phyloP scores from a whole-genome alignment of 1,139 yeast species.

The Yamadazyma mexicana region DNA sequence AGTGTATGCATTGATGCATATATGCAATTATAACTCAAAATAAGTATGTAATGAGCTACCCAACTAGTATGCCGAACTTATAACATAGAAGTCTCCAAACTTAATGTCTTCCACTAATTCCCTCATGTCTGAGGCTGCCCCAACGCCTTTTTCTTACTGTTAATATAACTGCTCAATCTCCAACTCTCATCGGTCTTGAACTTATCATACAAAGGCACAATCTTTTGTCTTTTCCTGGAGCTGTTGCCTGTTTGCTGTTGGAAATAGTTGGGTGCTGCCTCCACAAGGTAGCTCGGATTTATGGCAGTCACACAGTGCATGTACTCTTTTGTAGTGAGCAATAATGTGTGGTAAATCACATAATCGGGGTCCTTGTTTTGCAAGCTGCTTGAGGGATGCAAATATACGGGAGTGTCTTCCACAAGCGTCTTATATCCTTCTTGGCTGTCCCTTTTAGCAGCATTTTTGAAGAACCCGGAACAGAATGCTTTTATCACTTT shows the following conservation, averaged over 20 bases:
- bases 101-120: too few species aligned
- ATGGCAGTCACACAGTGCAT: slow-evolving; percentile 86
- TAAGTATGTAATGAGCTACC: too few species aligned
- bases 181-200: slow-evolving; percentile 50
- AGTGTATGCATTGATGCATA: too few species aligned
- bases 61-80: too few species aligned
- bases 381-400: slow-evolving; percentile 88
- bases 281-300: slow-evolving; percentile 83
- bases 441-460: slow-evolving; percentile 71
- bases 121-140: slow-evolving; percentile 12
- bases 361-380: slow-evolving; percentile 74
- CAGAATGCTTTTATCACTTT: slow-evolving; percentile 71
- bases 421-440: slow-evolving; percentile 71
- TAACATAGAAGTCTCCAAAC: too few species aligned
- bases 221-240: slow-evolving; percentile 36
- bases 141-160: slow-evolving; percentile 32
- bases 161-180: slow-evolving; percentile 42
- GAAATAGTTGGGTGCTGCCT: slow-evolving; percentile 85
- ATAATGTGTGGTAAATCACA: slow-evolving; percentile 79
- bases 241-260: slow-evolving; percentile 50
- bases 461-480: slow-evolving; percentile 83
- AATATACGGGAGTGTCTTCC: slow-evolving; percentile 74
- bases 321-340: slow-evolving; percentile 83
- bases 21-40: too few species aligned
- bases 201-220: slow-evolving; percentile 63